Evolutionary conservation across 441 rosid species (phyloP), one percentile per base, ranked within the genome.

Genomic region (Eugenia klotzschiana): DNA sequence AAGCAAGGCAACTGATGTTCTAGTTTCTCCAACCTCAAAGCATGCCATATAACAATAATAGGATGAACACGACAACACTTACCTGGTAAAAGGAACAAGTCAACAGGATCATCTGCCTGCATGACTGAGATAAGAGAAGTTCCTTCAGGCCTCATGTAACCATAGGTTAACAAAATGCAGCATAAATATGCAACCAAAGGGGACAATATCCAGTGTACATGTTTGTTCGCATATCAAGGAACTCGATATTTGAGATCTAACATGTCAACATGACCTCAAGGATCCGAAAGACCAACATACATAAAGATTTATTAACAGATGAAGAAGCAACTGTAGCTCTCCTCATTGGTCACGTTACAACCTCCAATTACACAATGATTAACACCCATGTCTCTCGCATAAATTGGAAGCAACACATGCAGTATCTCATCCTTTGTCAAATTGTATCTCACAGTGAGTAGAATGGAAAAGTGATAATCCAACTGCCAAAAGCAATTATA

Each of bases 51-150:
- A 8, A 64, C 7, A 33, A 33, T 60, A 60, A 64, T 18, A 26
- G n/a, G 41, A 50, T 79, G 41, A 29, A 27, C 22, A 3, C n/a
- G n/a, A 83, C 50, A 84, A 50, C 18, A 22, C 1, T 82, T 91
- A 94, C 99, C 98, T 79, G 98, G 98, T 90, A 96, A 87, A 88
- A 96, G 88, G 81, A 94, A 85, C 85, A 96, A 90, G 88, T 96
- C 97, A 57, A 93, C 90, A 2, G 98, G 94, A 20, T 93, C 98
- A 85, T 84, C 91, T 86, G 93, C 91, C 86, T 89, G 93, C 94
- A 96, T 87, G 51, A 96, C 98, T 94, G 94, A 88, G 87, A 53
- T 83, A 85, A 82, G 49, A 80, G 52, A 79, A 87, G 79, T 82
- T 51, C 64, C 49, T 51, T 79, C 46, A 57, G n/a, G 26, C 77